phyloP scores from a whole-genome alignment of 2,329 filamentous ascomycete species.

The Fusarium equiseti region DNA sequence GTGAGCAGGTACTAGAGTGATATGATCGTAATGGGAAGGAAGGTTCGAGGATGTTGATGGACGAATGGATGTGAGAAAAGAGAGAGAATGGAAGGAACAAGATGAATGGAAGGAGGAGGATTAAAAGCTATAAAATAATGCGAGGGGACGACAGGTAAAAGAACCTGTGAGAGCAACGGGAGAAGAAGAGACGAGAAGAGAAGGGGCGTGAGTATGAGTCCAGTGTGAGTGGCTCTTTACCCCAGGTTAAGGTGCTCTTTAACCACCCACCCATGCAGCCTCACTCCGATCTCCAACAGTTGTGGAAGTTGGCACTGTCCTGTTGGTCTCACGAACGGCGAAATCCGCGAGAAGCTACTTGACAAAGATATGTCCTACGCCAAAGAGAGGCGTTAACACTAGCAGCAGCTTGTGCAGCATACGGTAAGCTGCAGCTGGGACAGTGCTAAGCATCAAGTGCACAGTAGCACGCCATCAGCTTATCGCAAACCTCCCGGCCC shows the following conservation, averaged over 20 bases:
- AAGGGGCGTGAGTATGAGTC: conserved; percentile 38
- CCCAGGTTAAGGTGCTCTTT: conserved; percentile 37
- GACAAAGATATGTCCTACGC: conserved; percentile 20
- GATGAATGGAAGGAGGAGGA: conserved; percentile 47
- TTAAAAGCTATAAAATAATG: conserved; percentile 37
- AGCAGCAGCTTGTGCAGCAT: conserved; percentile 1
- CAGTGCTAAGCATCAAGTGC: conserved; percentile 21
- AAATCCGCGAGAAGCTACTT: conserved; percentile 41
- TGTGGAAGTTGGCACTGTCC: conserved; percentile 42
- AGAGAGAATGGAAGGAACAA: conserved; percentile 39
- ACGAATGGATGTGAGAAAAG: background rate
- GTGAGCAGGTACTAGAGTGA: conserved; percentile 7
- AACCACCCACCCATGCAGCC: conserved; percentile 33
- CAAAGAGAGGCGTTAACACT: background rate
- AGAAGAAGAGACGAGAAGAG: conserved; percentile 41
- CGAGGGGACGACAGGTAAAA: conserved; percentile 46
- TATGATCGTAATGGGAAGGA: conserved; percentile 11
- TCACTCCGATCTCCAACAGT: conserved; percentile 34
- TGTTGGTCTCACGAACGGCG: conserved; percentile 31
- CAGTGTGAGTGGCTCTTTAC: conserved; percentile 47
- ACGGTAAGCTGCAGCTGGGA: conserved; percentile 23
- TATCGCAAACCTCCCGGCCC: conserved; percentile 47
- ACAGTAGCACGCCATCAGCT: conserved; percentile 49
- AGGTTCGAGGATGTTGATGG: conserved; percentile 13
- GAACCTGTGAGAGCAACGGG: conserved; percentile 40